Evolutionary conservation across 139 green algal genomes (phyloP), one percentile per base, ranked within the genome.

Genomic region (Edaphochlamys debaryana): DNA sequence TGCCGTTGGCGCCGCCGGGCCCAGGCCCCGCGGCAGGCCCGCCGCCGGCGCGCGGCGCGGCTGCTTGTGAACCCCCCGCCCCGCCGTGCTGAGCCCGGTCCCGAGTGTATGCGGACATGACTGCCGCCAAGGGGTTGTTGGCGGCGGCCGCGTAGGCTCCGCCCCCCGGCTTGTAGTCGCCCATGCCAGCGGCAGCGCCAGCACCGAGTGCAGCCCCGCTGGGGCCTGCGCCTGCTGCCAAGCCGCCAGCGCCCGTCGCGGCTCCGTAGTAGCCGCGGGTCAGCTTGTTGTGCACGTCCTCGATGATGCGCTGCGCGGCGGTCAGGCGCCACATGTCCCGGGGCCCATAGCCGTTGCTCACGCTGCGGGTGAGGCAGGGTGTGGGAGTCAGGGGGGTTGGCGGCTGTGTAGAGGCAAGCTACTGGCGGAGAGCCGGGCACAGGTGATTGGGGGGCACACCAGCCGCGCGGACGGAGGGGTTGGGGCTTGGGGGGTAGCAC

Each of bases 271-370:
- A 48, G n/a, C 62, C 62, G 17, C 17, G 6, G 62, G 22, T 38
- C 52, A 72, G 30, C 32, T 56, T 84, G 42, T 67, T 75, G 64
- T 89, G 82, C 32, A 89, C 71, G 5, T 89, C 85, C 69, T 89
- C 79, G 8, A 89, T 70, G 45, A 89, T 34, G 11, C 85, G 62
- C 45, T 88, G 76, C 20, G 54, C 56, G 13, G 74, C 41, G 38
- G 81, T 60, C 9, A 80, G 4, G 2, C 76, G 84, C 56, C 66
- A 78, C 20, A 79, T 66, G 37, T 84, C 54, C 56, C 41, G 66
- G 1, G 67, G 74, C 4, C 40, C 45, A 2, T 84, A 67, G 11
- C 74, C 82, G 27, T 41, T 79, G 60, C 25, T 81, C 4, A 64
- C 48, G 38, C 72, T 87, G 82, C 72, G 58, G 27, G 34, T 29